Conservation (phyloP, 108 stramenopile genomes). For the Cyclotella atomus region DNA sequence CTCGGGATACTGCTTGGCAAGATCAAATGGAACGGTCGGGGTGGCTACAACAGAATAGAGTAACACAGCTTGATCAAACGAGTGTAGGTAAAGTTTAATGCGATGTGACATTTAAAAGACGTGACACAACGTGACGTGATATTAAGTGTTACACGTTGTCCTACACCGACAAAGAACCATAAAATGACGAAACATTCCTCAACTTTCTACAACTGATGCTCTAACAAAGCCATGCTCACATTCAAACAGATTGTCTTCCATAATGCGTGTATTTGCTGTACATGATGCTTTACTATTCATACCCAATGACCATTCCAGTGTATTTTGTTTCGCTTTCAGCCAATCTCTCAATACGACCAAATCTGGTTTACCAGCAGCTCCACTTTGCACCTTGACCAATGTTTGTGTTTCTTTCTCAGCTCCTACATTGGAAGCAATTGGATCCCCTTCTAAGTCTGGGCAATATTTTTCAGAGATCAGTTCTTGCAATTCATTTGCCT, state of each 20-base stretch:
- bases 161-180: too few species aligned
- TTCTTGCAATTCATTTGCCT: conserved; percentile 17
- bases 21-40: not conserved
- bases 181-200: too few species aligned
- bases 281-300: conserved; percentile 21
- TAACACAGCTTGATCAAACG: not conserved
- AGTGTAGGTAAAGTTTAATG: too few species aligned
- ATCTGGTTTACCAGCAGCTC: not conserved
- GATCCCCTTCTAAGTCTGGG: conserved; percentile 7
- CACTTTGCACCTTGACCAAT: conserved; percentile 5
- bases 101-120: too few species aligned
- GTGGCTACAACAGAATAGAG: not conserved
- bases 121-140: too few species aligned
- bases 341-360: conserved; percentile 21
- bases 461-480: conserved; percentile 39
- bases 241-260: conserved; percentile 20
- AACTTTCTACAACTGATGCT: conserved; percentile 19
- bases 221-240: conserved; percentile 22
- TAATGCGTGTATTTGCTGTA: conserved; percentile 14
- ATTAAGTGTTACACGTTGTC: too few species aligned
- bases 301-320: conserved; percentile 20
- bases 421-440: not conserved
- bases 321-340: conserved; percentile 19
- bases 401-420: conserved; percentile 2
- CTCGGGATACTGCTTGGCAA: not conserved